These are phyloP conservation scores for Cladosporium phlei DNA, from an alignment of 2,329 filamentous ascomycete species.

Conservation along the genomic window DNA sequence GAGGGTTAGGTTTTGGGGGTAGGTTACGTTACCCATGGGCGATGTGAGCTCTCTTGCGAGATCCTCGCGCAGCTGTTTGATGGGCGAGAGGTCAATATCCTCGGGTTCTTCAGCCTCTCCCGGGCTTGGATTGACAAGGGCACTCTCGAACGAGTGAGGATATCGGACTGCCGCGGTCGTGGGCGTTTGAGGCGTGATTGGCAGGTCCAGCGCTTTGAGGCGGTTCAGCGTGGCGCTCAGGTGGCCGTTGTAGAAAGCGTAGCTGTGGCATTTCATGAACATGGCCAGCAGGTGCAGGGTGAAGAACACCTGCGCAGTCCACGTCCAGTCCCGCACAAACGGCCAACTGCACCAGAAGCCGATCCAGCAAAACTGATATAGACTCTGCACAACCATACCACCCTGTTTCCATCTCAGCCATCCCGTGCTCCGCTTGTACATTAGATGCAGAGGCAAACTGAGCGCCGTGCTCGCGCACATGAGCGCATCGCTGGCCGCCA, in stretches of 20 bases:
- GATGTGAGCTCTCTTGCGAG: constrained; percentile 88
- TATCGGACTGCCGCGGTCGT: constrained; percentile 63
- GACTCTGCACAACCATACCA: constrained; percentile 77
- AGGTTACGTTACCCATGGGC: constrained; percentile 82
- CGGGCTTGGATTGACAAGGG: constrained; percentile 16
- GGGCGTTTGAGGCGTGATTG: constrained; percentile 43
- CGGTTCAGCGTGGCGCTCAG: constrained; percentile 80
- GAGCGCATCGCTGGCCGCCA: constrained; percentile 74
- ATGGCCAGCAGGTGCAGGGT: constrained; percentile 85
- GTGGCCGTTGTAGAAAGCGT: constrained; percentile 96
- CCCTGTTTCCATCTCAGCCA: constrained; percentile 67
- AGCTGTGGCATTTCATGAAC: constrained; percentile 99
- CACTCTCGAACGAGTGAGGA: constrained; percentile 35
- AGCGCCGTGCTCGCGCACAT: constrained; percentile 77
- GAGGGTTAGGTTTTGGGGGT: constrained; percentile 80
- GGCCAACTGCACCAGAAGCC: constrained; percentile 71
- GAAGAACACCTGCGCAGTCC: constrained; percentile 95
- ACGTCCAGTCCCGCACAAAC: constrained; percentile 84
- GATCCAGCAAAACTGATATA: constrained; percentile 77
- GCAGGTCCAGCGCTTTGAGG: constrained; percentile 72
- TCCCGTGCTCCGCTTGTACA: constrained; percentile 55
- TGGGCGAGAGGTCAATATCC: constrained; percentile 26
- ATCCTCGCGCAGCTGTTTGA: constrained; percentile 73
- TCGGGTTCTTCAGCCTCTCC: constrained; percentile 42
- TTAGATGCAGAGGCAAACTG: constrained; percentile 66